Evolutionary conservation across 352 stramenopile genomes (phyloP), one percentile per base, ranked within the genome.

Genomic region (Sclerospora graminicola): DNA sequence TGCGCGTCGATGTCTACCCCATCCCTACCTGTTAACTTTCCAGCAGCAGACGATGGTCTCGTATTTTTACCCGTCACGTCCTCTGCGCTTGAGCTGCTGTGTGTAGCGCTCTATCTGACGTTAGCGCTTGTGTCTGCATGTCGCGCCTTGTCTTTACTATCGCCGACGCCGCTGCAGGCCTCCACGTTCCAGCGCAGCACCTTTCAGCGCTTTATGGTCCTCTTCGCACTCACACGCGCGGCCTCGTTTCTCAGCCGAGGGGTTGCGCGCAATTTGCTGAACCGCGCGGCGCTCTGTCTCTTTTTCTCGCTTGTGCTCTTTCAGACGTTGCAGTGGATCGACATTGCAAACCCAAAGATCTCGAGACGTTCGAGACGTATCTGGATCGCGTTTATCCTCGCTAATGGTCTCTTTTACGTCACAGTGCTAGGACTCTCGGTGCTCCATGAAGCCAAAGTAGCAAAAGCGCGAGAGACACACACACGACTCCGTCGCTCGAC

Each of bases 291-390:
- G 27, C 56, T 89, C 14, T 92, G 80, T 39, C 49, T 89, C 7
- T 92, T 92, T 48, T 92, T 92, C 59, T 85, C 72, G 46, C 73
- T 92, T 46, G 72, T 88, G 49, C 66, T 89, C 24, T 88, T 89
- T 61, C 77, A 92, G 41, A 82, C 86, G 46, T 61, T 92, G 26
- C 82, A 88, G 32, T 92, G 80, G 80, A 62, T 92, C 45, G 80
- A 92, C 58, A 88, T 92, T 41, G 75, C 75, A 38, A 92, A 92
- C 52, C 73, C 80, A 7, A 84, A 84, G 51, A 46, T 83, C 27
- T 89, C 77, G 27, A 54, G 53, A 5, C 70, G 80, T 36, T 92
- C 80, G 8, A 65, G 64, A 14, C 74, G 77, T 27, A 82, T 92
- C 46, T 92, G 80, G 80, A 53, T 77, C 30, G 59, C 71, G 8